Conservation (phyloP, 2,329 filamentous ascomycete species). For the Xylariaceae sp. region DNA sequence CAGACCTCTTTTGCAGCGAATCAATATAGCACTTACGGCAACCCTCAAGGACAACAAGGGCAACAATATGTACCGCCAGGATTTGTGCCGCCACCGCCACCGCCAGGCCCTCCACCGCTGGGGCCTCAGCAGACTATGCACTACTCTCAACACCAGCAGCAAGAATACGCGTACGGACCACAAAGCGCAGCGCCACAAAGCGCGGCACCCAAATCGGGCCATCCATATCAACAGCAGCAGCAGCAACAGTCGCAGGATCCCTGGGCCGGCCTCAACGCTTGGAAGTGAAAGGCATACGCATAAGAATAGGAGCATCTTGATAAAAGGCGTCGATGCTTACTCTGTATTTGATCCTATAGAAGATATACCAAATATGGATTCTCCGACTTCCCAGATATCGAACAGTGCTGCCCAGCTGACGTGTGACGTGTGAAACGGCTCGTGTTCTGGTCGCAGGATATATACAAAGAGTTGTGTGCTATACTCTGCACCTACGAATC, state of each 20-base stretch:
- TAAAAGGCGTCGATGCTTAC: constrained; percentile 2
- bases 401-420: too few species aligned
- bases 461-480: too few species aligned
- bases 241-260: constrained; percentile 45
- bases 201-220: constrained; percentile 30
- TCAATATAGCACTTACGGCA: constrained; percentile 46
- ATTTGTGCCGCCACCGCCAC: constrained; percentile 61
- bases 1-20: constrained; percentile 38
- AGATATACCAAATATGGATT: constrained; percentile 1
- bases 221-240: constrained; percentile 39
- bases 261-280: constrained; percentile 50
- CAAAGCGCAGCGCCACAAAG: constrained; percentile 17
- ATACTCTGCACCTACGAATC: too few species aligned
- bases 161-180: constrained; percentile 25
- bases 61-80: constrained; percentile 50
- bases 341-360: constrained; percentile 6
- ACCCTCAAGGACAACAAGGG: constrained; percentile 39
- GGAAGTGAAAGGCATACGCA: constrained; percentile 38
- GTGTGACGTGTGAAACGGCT: too few species aligned
- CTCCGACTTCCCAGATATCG: not conserved
- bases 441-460: too few species aligned
- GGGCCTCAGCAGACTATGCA: constrained; percentile 61
- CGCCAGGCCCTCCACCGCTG: constrained; percentile 58
- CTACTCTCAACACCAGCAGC: constrained; percentile 37
- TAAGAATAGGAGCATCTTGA: not conserved